Evolutionary conservation across 805 yeast genomes (phyloP).

Genomic region (Sporopachydermia lactativora): DNA sequence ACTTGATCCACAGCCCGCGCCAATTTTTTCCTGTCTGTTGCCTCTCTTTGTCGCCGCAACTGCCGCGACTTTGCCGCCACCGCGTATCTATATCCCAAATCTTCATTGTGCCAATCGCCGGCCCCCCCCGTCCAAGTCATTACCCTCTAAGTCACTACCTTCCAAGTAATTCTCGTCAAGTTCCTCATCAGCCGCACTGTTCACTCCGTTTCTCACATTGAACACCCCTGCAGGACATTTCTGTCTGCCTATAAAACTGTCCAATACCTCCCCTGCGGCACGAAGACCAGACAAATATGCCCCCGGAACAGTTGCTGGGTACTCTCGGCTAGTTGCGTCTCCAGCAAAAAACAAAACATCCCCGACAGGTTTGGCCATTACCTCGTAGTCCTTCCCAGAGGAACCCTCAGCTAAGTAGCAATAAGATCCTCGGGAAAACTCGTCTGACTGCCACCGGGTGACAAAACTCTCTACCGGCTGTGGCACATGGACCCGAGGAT

Average conservation of each 20-base stretch:
- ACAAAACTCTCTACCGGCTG: slow-evolving; percentile 26
- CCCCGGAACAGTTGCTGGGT: slow-evolving; percentile 30
- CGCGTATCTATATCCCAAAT: slow-evolving; percentile 11
- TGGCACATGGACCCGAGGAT: slow-evolving; percentile 11
- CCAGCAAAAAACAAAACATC: slow-evolving; percentile 26
- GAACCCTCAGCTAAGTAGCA: slow-evolving; percentile 28
- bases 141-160: slow-evolving; percentile 4
- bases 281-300: slow-evolving; percentile 28
- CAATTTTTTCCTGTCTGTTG: slow-evolving; percentile 11
- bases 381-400: slow-evolving; percentile 27
- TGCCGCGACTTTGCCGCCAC: too few relatives aligned
- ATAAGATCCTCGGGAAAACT: slow-evolving; percentile 71
- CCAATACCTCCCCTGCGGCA: slow-evolving; percentile 26
- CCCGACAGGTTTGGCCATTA: slow-evolving; percentile 23
- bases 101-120: background rate
- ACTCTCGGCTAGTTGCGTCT: slow-evolving; percentile 26
- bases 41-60: slow-evolving; percentile 15
- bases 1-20: slow-evolving; percentile 10
- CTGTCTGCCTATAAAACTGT: slow-evolving; percentile 24
- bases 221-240: slow-evolving; percentile 22
- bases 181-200: slow-evolving; percentile 5
- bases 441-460: slow-evolving; percentile 71
- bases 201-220: slow-evolving; percentile 5
- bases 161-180: background rate
- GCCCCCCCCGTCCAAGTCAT: slow-evolving; percentile 1